Base-by-base conservation (phyloP, 1,284 basidiomycete genomes). In the Coniferiporia sulphurascens region DNA sequence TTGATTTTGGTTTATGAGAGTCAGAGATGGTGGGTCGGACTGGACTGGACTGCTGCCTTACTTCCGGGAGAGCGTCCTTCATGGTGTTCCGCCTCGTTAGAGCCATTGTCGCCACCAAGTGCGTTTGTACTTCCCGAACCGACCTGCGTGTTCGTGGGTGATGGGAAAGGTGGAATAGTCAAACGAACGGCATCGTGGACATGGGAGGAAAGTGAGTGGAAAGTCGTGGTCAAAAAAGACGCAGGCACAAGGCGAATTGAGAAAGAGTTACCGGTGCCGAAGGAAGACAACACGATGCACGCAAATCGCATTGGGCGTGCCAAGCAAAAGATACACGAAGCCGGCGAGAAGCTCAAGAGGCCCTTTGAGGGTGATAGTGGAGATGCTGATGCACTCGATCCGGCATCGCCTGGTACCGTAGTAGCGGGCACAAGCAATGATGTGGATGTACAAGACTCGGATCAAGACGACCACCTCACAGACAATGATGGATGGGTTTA, bases 401-500 rank as follows among this genome's bases (percentile, higher is more conserved):
- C 60, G 52, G 1, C 65, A 63, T 38, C 68, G 48, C 61, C 63
- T 17, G 12, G 48, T 21, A 48, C 44, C 5, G n/a, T 60, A 3
- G 61, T 64, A 48, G 3, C 59, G 48, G 52, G 53, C 1, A 66
- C 69, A 22, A 48, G 60, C 66, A 1, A 72, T 63, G 50, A 50
- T 64, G 62, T 52, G 65, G 21, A 61, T 66, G 61, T 55, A 38
- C 62, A 65, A n/a, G 62, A 61, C 0, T 68, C 66, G 0, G 69
- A 72, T 32, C 70, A 71, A 13, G 75, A 76, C 45, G 79, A 78
- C 35, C 73, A 80, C 48, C 73, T 76, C 49, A 96, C 94, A 0
- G 95, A 98, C 70, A 69, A 78, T 0, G 93, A 96, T 60, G 95
- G 95, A 0, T 97, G 95, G 95, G 83, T 95, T 35, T 97, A 95